These are phyloP conservation scores for Linnemannia hyalina DNA, from an alignment of 192 early-diverging fungal genomes.

Conservation along the genomic window DNA sequence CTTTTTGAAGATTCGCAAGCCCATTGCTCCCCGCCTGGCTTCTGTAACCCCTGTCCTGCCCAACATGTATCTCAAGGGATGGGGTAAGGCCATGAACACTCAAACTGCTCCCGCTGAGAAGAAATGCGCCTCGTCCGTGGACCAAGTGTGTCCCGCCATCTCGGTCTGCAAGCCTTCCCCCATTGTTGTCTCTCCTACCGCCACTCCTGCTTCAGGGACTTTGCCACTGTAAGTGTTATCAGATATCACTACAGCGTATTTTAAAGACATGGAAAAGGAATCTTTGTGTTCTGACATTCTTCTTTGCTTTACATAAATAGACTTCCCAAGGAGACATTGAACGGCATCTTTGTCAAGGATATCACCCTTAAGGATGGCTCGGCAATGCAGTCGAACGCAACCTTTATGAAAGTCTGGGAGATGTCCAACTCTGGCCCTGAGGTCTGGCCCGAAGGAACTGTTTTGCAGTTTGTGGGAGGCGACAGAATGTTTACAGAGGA, in stretches of 20 bases:
- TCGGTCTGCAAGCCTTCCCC: background rate
- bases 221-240: background rate
- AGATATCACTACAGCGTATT: background rate
- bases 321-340: conserved; percentile 7
- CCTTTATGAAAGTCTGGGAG: conserved; percentile 78
- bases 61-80: conserved; percentile 56
- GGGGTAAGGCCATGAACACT: conserved; percentile 18
- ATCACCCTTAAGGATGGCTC: conserved; percentile 74
- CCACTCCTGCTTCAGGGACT: background rate
- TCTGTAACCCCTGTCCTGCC: conserved; percentile 45
- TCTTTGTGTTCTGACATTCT: background rate
- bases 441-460: conserved; percentile 72
- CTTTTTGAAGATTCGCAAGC: conserved; percentile 63
- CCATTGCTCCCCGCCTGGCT: conserved; percentile 42
- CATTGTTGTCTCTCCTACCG: background rate
- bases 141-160: background rate
- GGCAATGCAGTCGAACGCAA: conserved; percentile 52
- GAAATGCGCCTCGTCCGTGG: background rate
- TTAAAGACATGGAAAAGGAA: background rate
- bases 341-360: conserved; percentile 69
- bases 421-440: conserved; percentile 68
- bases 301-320: background rate
- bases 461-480: conserved; percentile 69
- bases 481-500: conserved; percentile 58
- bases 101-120: background rate